Evolutionary conservation across 2,329 filamentous ascomycete genomes (phyloP), one percentile per base, ranked within the genome.

Genomic region (Achaetomium macrosporum): DNA sequence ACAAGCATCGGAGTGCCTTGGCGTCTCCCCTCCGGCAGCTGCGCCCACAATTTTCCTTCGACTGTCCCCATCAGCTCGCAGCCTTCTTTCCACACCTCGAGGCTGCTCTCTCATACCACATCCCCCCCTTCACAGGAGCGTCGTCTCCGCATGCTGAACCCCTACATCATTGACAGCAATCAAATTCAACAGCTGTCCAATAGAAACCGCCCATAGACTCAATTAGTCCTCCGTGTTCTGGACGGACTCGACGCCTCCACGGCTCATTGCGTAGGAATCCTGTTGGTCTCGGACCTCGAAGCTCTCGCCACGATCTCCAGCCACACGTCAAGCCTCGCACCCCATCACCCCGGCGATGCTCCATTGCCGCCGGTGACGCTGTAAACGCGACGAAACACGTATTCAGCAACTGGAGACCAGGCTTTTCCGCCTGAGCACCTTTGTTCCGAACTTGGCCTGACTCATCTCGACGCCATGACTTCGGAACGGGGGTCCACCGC

Each of bases 401-500:
- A 51, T 47, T 40, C 45, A 29, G 17, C 25, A 29, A 41, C 12
- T 29, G 37, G 45, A 37, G 20, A 36, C 17, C 62, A 57, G 60
- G 56, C 48, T 56, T 51, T 52, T 49, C 29, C n/a, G 31, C 3
- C 40, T 12, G n/a, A 15, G 13, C 12, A 3, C n/a, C 16, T 20
- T n/a, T 29, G 5, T 10, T 55, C 42, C 44, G 39, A 30, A 35
- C 31, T n/a, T 25, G 42, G 25, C 48, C 41, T 50, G 44, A 50
- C 51, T 39, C 45, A 16, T 30, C 35, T 47, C 50, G 49, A 43
- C 61, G 60, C 61, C 71, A 82, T 82, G 78, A 76, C 76, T 67
- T 76, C 77, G 60, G 76, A 77, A 65, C 73, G 75, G 63, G 75
- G 72, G 65, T 69, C 73, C 62, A 71, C 78, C 67, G 74, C 76